Conservation (phyloP, 352 stramenopile genomes). For the Pythium oligandrum region DNA sequence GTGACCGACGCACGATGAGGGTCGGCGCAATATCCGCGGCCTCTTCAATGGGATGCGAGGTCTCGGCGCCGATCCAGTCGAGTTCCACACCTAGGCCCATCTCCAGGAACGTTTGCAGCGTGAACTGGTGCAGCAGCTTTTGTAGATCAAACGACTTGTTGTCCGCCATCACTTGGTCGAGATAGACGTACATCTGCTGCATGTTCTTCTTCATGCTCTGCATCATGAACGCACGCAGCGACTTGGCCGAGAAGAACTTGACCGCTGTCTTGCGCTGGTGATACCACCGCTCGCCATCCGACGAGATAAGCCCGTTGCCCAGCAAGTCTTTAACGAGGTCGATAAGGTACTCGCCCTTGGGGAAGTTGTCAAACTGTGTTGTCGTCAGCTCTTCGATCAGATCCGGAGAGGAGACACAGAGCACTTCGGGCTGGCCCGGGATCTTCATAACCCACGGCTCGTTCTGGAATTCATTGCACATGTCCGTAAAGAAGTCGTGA, state of each 20-base stretch:
- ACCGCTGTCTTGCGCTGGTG: constrained; percentile 38
- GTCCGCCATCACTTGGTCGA: constrained; percentile 12
- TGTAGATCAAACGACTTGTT: constrained; percentile 29
- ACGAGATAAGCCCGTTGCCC: constrained; percentile 4
- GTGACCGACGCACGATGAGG: constrained; percentile 11
- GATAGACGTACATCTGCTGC: constrained; percentile 23
- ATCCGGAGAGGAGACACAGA: constrained; percentile 4
- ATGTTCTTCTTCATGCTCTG: constrained; percentile 29
- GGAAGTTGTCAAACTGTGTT: constrained; percentile 38
- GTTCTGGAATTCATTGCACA: neutral
- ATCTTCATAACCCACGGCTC: constrained; percentile 9
- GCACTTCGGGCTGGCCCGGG: neutral
- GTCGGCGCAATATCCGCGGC: neutral
- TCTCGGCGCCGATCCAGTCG: constrained; percentile 28
- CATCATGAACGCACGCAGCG: constrained; percentile 36
- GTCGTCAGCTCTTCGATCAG: constrained; percentile 10
- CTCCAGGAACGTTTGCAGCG: constrained; percentile 40
- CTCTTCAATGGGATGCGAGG: constrained; percentile 33
- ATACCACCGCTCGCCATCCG: constrained; percentile 27
- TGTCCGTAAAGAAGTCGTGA: constrained; percentile 6
- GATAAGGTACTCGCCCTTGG: constrained; percentile 3
- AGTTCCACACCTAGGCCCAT: constrained; percentile 40
- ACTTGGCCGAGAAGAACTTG: constrained; percentile 35
- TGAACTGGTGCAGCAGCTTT: constrained; percentile 38
- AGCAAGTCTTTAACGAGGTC: constrained; percentile 10